Base-by-base conservation (phyloP, 208 protist species). In the Trypanosoma platydactyli region DNA sequence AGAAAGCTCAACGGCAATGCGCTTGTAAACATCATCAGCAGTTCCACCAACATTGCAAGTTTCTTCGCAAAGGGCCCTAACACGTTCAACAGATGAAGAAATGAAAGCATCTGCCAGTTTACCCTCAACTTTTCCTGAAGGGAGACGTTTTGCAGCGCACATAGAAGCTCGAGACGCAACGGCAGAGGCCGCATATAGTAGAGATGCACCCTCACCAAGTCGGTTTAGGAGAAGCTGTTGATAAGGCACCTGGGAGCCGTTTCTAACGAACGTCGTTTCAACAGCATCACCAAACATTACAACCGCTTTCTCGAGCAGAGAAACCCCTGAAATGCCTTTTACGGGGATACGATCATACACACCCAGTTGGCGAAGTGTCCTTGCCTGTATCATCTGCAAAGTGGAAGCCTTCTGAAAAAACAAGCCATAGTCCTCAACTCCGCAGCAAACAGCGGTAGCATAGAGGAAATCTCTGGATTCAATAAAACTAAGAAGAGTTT, bases 381-480 rank as follows among this genome's bases (percentile, higher is more conserved):
- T 84, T 51, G 78, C 68, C 68, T 92, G 86, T 54, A 92, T 76
- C 62, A 92, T 88, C 64, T 95, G 85, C 57, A 95, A 58, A 25
- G 87, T 93, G 29, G 90, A 92, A 44, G 86, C 83, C 12, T 81
- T 80, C 60, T 95, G 90, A 63, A 95, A 95, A 13, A 84, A 76
- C 24, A 93, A 60, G 13, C 83, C 90, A 59, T 84, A 95, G 53
- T 93, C 90, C 58, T 95, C 90, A 29, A 91, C 70, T 30, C 87
- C 90, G 57, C 87, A 93, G 80, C 84, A 93, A 53, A 81, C 85
- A 27, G 85, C 86, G 5, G 83, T 82, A 0, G 85, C 64, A 54
- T 93, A 83, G 27, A 95, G 75, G 68, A 93, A 93, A 54, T 93
- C 84, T 22, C 45, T 54, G 0, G 80, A 64, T 73, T 92, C 85